These are phyloP conservation scores for Rhodotorula paludigena DNA, from an alignment of 768 basidiomycete species.

Conservation along the genomic window DNA sequence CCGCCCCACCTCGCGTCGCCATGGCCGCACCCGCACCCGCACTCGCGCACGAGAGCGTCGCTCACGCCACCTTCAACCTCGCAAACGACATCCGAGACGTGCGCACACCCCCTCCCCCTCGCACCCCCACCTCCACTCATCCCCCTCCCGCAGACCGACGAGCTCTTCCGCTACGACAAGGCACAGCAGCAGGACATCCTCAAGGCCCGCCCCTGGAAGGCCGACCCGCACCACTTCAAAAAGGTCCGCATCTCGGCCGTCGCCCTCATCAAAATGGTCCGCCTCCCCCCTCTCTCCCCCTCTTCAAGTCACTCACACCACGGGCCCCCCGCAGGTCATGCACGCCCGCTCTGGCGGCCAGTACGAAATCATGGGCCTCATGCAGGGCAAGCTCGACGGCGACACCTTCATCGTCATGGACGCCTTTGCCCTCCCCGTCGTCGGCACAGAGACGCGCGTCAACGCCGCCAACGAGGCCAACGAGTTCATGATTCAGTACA, in stretches of 20 bases:
- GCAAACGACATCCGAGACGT: conserved; percentile 46
- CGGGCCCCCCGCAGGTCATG: conserved; percentile 46
- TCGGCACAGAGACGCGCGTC: conserved; percentile 96
- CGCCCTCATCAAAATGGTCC: conserved; percentile 56
- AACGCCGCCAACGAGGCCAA: conserved; percentile 93
- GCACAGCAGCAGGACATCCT: conserved; percentile 47
- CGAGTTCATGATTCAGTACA: conserved; percentile 97
- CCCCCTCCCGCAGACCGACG: conserved; percentile 18
- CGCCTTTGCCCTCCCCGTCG: conserved; percentile 92
- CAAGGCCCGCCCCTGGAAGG: conserved; percentile 76
- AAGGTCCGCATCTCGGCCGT: conserved; percentile 53
- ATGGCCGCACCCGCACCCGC: no score
- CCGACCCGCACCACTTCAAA: conserved; percentile 59
- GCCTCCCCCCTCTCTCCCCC: conserved; percentile 51
- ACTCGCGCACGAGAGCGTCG: background rate
- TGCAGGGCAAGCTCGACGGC: conserved; percentile 59
- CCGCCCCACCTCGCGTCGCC: no score
- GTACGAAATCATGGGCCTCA: conserved; percentile 98
- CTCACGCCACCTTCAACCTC: conserved; percentile 48
- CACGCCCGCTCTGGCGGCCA: conserved; percentile 95
- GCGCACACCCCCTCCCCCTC: conserved; percentile 32
- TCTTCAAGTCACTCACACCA: background rate
- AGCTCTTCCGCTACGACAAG: conserved; percentile 47
- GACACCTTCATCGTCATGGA: conserved; percentile 68
- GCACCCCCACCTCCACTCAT: conserved; percentile 34